phyloP scores from a whole-genome alignment of 2,329 filamentous ascomycete species.

The Graphiopsis chlorocephala region DNA sequence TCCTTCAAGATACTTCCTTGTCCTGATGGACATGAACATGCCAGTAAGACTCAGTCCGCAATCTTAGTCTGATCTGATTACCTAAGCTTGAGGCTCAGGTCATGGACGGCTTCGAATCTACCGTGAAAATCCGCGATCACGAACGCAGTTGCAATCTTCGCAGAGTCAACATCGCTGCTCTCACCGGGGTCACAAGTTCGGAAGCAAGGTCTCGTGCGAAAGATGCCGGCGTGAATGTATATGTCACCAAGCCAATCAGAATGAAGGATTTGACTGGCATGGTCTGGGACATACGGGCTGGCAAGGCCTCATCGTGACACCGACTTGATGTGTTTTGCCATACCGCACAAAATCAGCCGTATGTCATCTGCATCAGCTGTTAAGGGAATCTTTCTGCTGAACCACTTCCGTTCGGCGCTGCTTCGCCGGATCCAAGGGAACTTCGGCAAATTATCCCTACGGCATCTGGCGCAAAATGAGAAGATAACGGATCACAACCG shows the following conservation, averaged over 20 bases:
- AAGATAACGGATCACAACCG: too few species aligned
- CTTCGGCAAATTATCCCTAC: too few species aligned
- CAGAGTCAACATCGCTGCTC: slow-evolving; percentile 27
- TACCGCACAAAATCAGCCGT: not conserved
- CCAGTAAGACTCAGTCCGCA: slow-evolving; percentile 17
- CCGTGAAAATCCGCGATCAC: slow-evolving; percentile 29
- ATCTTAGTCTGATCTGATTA: not conserved
- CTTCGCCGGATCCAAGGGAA: too few species aligned
- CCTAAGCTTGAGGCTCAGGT: slow-evolving; percentile 7
- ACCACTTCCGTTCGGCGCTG: too few species aligned
- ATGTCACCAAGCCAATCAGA: slow-evolving; percentile 34
- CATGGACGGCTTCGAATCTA: slow-evolving; percentile 35
- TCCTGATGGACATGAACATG: slow-evolving; percentile 44
- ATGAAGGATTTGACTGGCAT: slow-evolving; percentile 24
- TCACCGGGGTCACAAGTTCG: slow-evolving; percentile 33
- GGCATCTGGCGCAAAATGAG: too few species aligned
- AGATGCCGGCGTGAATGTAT: slow-evolving; percentile 31
- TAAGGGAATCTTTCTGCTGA: too few species aligned
- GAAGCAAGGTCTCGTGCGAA: slow-evolving; percentile 28
- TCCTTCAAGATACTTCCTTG: slow-evolving; percentile 15
- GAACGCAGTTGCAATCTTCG: slow-evolving; percentile 22
- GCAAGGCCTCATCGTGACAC: not conserved
- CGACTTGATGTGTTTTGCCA: not conserved
- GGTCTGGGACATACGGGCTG: not conserved
- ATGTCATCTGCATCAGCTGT: too few species aligned